These are phyloP conservation scores for Paecilomyces formosus DNA, from an alignment of 2,329 filamentous ascomycete genomes.

Conservation along the genomic window DNA sequence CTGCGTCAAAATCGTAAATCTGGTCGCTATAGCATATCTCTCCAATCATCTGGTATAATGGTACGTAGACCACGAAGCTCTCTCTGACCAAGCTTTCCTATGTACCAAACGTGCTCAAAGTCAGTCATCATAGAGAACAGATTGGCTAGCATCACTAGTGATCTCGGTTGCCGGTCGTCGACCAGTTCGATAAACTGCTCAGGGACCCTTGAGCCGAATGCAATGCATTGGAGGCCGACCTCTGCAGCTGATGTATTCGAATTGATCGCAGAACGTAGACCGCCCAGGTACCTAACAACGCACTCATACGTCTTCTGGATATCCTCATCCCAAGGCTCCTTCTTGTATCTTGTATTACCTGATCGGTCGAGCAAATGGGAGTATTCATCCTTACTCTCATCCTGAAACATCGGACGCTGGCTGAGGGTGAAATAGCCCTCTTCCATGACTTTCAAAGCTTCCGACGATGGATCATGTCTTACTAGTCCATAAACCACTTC, in stretches of 20 bases:
- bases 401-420: not conserved
- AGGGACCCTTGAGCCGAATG: conserved; percentile 23
- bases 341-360: not conserved
- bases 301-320: conserved; percentile 2
- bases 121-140: conserved; percentile 19
- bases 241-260: not conserved
- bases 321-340: conserved; percentile 2
- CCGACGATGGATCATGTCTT: conserved; percentile 1
- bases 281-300: not conserved
- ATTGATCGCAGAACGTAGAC: not conserved
- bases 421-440: not conserved
- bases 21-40: conserved; percentile 15
- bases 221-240: conserved; percentile 12
- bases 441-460: not conserved
- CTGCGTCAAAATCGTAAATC: not conserved
- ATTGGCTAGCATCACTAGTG: conserved; percentile 25
- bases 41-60: conserved; percentile 15
- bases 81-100: conserved; percentile 12
- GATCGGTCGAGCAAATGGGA: conserved; percentile 1
- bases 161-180: conserved; percentile 20
- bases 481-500: not conserved
- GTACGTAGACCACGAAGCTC: conserved; percentile 16
- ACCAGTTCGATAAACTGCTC: conserved; percentile 22
- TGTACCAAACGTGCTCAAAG: conserved; percentile 14
- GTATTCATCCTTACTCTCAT: not conserved